Conservation (phyloP, 768 basidiomycete genomes). For the Lepiota subincarnata region DNA sequence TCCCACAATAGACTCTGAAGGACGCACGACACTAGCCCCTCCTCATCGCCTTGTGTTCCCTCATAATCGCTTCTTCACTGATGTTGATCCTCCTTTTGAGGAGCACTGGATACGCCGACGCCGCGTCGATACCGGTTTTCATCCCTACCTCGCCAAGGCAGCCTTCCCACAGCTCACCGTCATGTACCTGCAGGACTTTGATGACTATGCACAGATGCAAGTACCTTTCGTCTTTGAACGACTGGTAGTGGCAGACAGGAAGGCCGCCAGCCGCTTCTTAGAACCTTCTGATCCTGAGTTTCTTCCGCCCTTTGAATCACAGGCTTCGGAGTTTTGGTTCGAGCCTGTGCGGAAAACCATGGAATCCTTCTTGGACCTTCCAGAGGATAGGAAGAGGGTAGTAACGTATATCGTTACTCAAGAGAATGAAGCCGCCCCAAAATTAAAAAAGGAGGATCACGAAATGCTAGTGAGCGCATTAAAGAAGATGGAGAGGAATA, state of each 20-base stretch:
- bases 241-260: conserved; percentile 70
- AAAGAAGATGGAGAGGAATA: conserved; percentile 41
- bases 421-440: conserved; percentile 39
- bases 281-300: conserved; percentile 34
- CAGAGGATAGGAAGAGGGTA: conserved; percentile 31
- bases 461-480: conserved; percentile 56
- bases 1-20: conserved; percentile 34
- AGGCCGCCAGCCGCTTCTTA: conserved; percentile 45
- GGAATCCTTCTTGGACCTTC: conserved; percentile 36
- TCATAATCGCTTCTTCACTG: conserved; percentile 56
- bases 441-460: conserved; percentile 54
- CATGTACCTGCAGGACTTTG: conserved; percentile 73
- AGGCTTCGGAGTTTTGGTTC: conserved; percentile 65
- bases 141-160: conserved; percentile 66
- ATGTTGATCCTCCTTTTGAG: conserved; percentile 32
- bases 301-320: conserved; percentile 39
- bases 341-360: conserved; percentile 47
- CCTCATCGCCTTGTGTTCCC: conserved; percentile 78
- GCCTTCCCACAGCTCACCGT: conserved; percentile 69
- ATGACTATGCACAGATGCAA: conserved; percentile 63
- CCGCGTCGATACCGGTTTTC: conserved; percentile 60
- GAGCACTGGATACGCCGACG: conserved; percentile 35
- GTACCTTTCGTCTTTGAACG: conserved; percentile 74
- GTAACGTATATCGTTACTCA: conserved; percentile 55
- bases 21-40: conserved; percentile 50